A percentile compares a stretch with the other conserved stretches of the same genome.
phyloP scores from a whole-genome alignment of 2,329 filamentous ascomycete species.

The Cladorrhinum sp. region DNA sequence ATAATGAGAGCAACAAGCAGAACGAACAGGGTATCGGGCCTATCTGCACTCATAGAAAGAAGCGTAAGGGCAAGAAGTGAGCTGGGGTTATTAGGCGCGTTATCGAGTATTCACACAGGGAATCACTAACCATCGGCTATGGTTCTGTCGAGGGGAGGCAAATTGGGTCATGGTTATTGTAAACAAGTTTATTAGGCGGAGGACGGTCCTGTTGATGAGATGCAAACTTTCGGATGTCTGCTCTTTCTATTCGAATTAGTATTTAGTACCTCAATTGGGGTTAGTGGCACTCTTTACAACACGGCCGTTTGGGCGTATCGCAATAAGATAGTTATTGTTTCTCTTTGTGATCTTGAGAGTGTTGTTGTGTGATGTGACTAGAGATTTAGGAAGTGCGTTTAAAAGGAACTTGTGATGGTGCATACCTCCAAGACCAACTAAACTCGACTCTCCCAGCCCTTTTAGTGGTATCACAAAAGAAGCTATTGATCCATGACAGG shows the following conservation, averaged over 20 bases:
- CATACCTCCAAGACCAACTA: no score
- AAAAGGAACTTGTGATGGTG: no score
- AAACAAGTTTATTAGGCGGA: not conserved
- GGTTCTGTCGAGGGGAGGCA: not conserved
- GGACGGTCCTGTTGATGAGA: not conserved
- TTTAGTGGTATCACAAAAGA: no score
- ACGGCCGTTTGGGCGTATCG: not conserved
- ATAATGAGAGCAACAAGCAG: constrained; percentile 19
- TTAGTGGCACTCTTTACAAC: not conserved
- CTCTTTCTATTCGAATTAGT: constrained; percentile 8
- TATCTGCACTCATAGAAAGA: constrained; percentile 26
- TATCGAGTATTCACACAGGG: constrained; percentile 6
- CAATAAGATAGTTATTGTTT: constrained; percentile 2
- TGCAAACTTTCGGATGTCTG: not conserved
- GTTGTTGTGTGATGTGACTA: not conserved
- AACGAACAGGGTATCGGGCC: constrained; percentile 18
- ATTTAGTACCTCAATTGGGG: not conserved
- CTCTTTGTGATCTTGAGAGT: not conserved
- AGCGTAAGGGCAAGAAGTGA: constrained; percentile 26
- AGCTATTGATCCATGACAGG: no score
- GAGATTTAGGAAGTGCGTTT: no score
- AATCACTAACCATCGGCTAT: constrained; percentile 1
- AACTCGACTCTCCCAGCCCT: no score
- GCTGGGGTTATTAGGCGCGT: not conserved
- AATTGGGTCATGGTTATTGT: not conserved